Base-by-base conservation (phyloP, 345 rosid species). In the Rhizophora mangle region DNA sequence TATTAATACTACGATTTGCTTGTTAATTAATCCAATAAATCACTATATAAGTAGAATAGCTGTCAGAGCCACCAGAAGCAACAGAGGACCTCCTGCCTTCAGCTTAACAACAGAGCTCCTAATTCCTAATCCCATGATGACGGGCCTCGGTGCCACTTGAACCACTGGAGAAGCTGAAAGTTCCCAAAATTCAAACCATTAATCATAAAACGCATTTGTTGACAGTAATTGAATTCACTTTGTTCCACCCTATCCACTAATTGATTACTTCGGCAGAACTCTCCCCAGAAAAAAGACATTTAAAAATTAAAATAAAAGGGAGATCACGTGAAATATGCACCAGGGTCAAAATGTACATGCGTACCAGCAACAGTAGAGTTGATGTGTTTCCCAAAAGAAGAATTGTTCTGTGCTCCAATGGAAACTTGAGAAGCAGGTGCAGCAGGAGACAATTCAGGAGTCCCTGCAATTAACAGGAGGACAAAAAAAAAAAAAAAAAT, bases 361-460 rank as follows among this genome's bases (percentile, higher is more conserved):
- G 27, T 75, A 75, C 78, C 83, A 1, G 85, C 85, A 43, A 76
- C 68, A 34, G 79, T 46, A 27, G 91, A 75, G 64, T 82, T 82
- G 61, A 73, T 67, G 71, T 71, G 82, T 62, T 65, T 19, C 53
- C 83, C 82, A 63, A 6, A 34, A 46, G 72, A 39, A 46, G 72
- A 74, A 55, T 68, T 68, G 34, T 51, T 9, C 8, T 43, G 56
- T 21, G 37, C 36, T 43, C 72, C 68, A 6, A 32, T 69, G 65
- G 88, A 81, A 73, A 77, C 76, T 72, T 63, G 93, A 66, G 91
- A 74, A 74, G 83, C 72, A 64, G 81, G 64, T 34, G 81, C 49
- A 37, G 18, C 67, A 31, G 79, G 67, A 46, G 85, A 76, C 56
- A 24, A 65, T 60, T 59, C 39, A 53, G 77, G 58, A 62, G 59